Conservation (phyloP, 2,329 filamentous ascomycete species). For the Rhynchosporium graminicola region DNA sequence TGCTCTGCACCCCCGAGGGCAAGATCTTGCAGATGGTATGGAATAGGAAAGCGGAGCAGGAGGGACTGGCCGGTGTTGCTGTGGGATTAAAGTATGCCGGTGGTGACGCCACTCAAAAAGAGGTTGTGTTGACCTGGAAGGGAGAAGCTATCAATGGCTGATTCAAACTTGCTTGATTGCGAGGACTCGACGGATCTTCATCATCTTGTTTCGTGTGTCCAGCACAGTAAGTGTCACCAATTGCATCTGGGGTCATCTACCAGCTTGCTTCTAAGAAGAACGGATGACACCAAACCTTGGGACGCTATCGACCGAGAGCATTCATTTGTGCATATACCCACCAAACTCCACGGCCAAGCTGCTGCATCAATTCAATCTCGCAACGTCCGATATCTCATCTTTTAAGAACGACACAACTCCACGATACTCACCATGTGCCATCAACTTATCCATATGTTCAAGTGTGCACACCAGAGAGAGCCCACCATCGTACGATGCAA, state of each 20-base stretch:
- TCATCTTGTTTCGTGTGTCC: slow-evolving; percentile 6
- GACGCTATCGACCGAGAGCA: not conserved
- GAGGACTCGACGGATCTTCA: slow-evolving; percentile 12
- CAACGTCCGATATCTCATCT: not conserved
- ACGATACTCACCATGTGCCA: slow-evolving; percentile 33
- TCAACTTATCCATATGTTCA: slow-evolving; percentile 36
- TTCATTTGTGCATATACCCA: slow-evolving; percentile 5
- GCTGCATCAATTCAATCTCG: not conserved
- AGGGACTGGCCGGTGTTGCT: slow-evolving; percentile 61
- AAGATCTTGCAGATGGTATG: slow-evolving; percentile 68
- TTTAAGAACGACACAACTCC: not conserved
- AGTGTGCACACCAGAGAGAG: slow-evolving; percentile 33
- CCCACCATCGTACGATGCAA: slow-evolving; percentile 29
- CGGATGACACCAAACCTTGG: slow-evolving; percentile 1
- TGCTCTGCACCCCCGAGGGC: slow-evolving; percentile 61
- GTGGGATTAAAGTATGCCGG: slow-evolving; percentile 50
- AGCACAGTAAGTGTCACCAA: slow-evolving; percentile 3
- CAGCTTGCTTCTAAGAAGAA: slow-evolving; percentile 19
- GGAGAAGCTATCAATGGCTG: slow-evolving; percentile 43
- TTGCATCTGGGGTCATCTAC: not conserved
- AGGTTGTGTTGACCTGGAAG: slow-evolving; percentile 54
- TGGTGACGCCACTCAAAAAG: slow-evolving; percentile 38
- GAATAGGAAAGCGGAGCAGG: slow-evolving; percentile 65
- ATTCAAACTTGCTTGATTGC: slow-evolving; percentile 13
- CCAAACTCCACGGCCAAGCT: not conserved